phyloP scores from a whole-genome alignment of 139 green algal genomes.

The Chlorella sp. region DNA sequence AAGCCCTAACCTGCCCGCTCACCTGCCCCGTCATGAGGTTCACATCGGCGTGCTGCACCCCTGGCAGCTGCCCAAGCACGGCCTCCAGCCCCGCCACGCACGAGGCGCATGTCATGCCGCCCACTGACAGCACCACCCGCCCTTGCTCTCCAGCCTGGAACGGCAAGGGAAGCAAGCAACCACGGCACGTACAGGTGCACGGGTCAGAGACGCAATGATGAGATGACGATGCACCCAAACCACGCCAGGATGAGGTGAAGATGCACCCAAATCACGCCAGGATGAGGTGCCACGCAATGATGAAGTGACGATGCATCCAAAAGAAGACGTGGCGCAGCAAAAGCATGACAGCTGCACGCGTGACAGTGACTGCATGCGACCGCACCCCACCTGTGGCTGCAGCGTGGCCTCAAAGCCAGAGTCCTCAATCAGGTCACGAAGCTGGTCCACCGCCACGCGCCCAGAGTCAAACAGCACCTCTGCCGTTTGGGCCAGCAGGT shows the following conservation, averaged over 20 bases:
- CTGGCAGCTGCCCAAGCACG: constrained; percentile 35
- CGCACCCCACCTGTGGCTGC: constrained; percentile 3
- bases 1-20: neutral
- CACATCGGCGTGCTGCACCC: constrained; percentile 43
- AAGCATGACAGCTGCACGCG: neutral
- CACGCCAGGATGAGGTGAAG: too few relatives aligned
- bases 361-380: neutral
- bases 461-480: neutral
- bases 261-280: neutral
- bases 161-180: too few relatives aligned
- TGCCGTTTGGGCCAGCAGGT: constrained; percentile 18
- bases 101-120: constrained; percentile 75
- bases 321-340: too few relatives aligned
- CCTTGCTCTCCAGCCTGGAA: neutral
- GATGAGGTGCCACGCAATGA: neutral
- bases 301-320: neutral
- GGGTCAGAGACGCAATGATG: neutral
- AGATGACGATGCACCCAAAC: too few relatives aligned
- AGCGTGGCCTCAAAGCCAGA: constrained; percentile 62
- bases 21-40: constrained; percentile 27
- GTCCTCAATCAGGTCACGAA: constrained; percentile 54
- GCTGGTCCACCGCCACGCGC: constrained; percentile 9
- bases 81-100: constrained; percentile 65
- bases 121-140: constrained; percentile 5
- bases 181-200: too few relatives aligned